Evolutionary conservation across 2,329 filamentous ascomycete genomes (phyloP).

Genomic region (Trichophyton benhamiae): DNA sequence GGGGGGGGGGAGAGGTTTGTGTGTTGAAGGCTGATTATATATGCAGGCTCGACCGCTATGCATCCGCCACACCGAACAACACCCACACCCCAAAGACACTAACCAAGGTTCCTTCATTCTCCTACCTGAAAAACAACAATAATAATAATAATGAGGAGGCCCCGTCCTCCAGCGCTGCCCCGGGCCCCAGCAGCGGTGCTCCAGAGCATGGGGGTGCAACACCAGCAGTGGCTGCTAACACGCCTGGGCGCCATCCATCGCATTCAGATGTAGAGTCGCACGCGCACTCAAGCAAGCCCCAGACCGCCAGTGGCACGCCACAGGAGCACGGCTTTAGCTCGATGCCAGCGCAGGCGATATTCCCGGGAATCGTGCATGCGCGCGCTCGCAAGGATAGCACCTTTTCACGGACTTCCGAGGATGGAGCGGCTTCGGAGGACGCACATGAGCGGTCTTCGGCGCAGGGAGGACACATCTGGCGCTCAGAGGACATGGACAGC

Average conservation of each 20-base stretch:
- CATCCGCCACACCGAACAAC: conserved; percentile 7
- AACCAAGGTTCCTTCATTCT: conserved; percentile 1
- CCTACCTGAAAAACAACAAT: not conserved
- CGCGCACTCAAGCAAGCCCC: conserved; percentile 2
- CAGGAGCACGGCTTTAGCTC: conserved; percentile 1
- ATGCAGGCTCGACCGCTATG: conserved; percentile 22
- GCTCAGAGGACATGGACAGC: not conserved
- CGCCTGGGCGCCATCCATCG: not conserved
- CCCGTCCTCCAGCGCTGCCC: not conserved
- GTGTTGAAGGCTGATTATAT: not conserved
- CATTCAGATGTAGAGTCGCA: conserved; percentile 9
- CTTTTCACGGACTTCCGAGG: not conserved
- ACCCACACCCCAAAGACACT: conserved; percentile 10
- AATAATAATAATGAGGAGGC: not conserved
- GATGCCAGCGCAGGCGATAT: conserved; percentile 29
- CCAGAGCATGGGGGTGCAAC: not conserved
- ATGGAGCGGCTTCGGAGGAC: not conserved
- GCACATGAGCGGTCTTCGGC: not conserved
- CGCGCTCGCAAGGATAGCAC: conserved; percentile 10
- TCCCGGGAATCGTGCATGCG: conserved; percentile 33
- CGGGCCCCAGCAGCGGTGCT: not conserved
- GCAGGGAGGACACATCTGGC: not conserved
- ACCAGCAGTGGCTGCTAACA: not conserved
- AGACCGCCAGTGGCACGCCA: conserved; percentile 7
- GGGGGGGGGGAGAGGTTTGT: not conserved